Conservation (phyloP, 768 basidiomycete species). For the Suillus ampliporus region DNA sequence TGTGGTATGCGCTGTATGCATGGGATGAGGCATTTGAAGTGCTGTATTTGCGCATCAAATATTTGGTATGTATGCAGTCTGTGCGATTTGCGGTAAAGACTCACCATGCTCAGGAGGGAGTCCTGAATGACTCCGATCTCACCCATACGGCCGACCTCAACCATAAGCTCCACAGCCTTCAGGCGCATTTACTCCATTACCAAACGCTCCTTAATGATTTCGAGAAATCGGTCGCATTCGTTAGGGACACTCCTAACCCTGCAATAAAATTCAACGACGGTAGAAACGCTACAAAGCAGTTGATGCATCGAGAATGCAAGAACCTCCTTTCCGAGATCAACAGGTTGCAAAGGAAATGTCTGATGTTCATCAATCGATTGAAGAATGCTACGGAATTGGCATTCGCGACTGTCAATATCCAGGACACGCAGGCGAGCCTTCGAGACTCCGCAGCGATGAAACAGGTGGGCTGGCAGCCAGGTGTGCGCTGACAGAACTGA, state of each 20-base stretch:
- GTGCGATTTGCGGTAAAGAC: not conserved
- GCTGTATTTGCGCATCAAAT: slow-evolving; percentile 51
- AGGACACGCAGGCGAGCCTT: slow-evolving; percentile 54
- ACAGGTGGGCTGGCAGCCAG: slow-evolving; percentile 21
- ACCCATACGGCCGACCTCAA: slow-evolving; percentile 54
- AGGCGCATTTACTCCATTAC: slow-evolving; percentile 57
- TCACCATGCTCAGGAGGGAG: not conserved
- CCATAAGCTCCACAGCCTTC: slow-evolving; percentile 55
- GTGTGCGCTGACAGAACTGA: slow-evolving; percentile 1
- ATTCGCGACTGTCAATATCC: slow-evolving; percentile 63
- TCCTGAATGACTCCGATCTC: slow-evolving; percentile 41
- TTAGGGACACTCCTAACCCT: slow-evolving; percentile 50
- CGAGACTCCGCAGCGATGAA: slow-evolving; percentile 49
- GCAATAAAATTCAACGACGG: slow-evolving; percentile 31
- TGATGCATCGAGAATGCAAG: slow-evolving; percentile 24
- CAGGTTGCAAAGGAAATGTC: slow-evolving; percentile 36
- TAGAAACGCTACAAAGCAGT: not conserved
- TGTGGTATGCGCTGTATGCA: slow-evolving; percentile 59
- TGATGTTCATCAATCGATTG: slow-evolving; percentile 33
- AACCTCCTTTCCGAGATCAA: slow-evolving; percentile 51
- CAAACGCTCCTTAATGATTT: slow-evolving; percentile 54
- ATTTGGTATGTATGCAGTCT: slow-evolving; percentile 45
- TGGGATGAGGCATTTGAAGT: slow-evolving; percentile 59
- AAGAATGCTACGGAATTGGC: slow-evolving; percentile 45
- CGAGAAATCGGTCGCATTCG: slow-evolving; percentile 49